Conservation (phyloP, 2,329 filamentous ascomycete species). For the Monosporascus sp. region DNA sequence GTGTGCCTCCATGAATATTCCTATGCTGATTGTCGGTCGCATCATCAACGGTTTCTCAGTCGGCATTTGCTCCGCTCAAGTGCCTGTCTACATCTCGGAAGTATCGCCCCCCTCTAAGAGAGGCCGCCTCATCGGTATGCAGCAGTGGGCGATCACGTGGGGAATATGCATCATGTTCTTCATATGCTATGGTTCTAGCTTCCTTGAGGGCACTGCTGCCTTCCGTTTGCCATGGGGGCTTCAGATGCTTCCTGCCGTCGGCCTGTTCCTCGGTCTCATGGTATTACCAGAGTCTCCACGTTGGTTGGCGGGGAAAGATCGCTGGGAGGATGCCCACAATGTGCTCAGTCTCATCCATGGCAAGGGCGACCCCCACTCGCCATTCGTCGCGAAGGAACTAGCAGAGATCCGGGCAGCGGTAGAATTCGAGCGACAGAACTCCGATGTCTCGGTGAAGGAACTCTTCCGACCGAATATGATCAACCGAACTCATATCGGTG, state of each 20-base stretch:
- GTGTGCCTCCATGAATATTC: constrained; percentile 40
- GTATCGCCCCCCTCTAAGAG: constrained; percentile 44
- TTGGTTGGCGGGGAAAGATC: constrained; percentile 45
- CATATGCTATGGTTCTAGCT: constrained; percentile 41
- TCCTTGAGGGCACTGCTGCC: constrained; percentile 35
- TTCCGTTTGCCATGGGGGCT: constrained; percentile 47
- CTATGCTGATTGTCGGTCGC: constrained; percentile 61
- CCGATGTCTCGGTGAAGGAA: constrained; percentile 65
- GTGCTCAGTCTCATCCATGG: constrained; percentile 55
- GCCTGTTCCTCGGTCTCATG: constrained; percentile 35
- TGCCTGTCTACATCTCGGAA: constrained; percentile 66
- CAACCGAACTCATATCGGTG: constrained; percentile 64
- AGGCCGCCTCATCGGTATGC: constrained; percentile 37
- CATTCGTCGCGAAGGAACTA: constrained; percentile 63
- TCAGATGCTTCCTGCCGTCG: constrained; percentile 38
- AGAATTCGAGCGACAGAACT: constrained; percentile 66
- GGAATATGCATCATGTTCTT: constrained; percentile 44
- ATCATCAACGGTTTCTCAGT: constrained; percentile 67
- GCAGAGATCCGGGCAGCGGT: constrained; percentile 68
- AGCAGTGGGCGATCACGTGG: constrained; percentile 42
- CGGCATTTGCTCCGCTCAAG: constrained; percentile 67
- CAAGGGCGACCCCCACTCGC: constrained; percentile 57
- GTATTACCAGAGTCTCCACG: constrained; percentile 44
- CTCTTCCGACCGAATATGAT: constrained; percentile 70
- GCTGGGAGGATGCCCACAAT: constrained; percentile 37